Conservation (phyloP, 139 green algal genomes). For the Axilococcus clingmanii region DNA sequence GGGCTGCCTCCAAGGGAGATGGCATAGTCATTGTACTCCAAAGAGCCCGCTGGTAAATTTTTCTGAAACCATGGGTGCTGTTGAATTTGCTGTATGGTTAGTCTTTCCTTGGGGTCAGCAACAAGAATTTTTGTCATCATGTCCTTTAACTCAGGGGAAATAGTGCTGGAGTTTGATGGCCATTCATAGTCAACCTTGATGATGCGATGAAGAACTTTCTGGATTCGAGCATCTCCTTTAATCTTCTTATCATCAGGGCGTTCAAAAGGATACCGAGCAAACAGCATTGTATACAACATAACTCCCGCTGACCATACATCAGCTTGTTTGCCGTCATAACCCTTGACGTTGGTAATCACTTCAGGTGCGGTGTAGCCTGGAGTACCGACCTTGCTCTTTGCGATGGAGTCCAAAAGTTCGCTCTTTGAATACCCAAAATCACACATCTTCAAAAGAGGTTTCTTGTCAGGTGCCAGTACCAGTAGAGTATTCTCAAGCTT, state of each 20-base stretch:
- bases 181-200: slow-evolving; percentile 43
- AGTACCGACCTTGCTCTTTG: slow-evolving; percentile 40
- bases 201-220: slow-evolving; percentile 41
- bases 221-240: slow-evolving; percentile 8
- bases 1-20: slow-evolving; percentile 4
- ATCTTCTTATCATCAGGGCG: slow-evolving; percentile 33
- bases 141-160: slow-evolving; percentile 30
- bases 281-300: slow-evolving; percentile 85
- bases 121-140: slow-evolving; percentile 32
- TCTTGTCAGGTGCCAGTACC: slow-evolving; percentile 23
- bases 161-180: slow-evolving; percentile 15
- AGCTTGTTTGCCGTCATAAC: slow-evolving; percentile 42
- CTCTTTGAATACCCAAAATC: slow-evolving; percentile 85
- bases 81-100: slow-evolving; percentile 36
- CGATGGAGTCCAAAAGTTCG: slow-evolving; percentile 55
- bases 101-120: slow-evolving; percentile 18
- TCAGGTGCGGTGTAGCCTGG: slow-evolving; percentile 47
- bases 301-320: slow-evolving; percentile 51
- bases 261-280: slow-evolving; percentile 48
- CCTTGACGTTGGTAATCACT: slow-evolving; percentile 29
- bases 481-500: slow-evolving; percentile 77
- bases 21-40: slow-evolving; percentile 34
- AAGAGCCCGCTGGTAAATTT: slow-evolving; percentile 18
- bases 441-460: slow-evolving; percentile 77
- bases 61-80: slow-evolving; percentile 39